A percentile compares a stretch with the other conserved stretches of the same genome.
phyloP scores from a whole-genome alignment of 257 asterid genomes.

The Scutellaria barbata region DNA sequence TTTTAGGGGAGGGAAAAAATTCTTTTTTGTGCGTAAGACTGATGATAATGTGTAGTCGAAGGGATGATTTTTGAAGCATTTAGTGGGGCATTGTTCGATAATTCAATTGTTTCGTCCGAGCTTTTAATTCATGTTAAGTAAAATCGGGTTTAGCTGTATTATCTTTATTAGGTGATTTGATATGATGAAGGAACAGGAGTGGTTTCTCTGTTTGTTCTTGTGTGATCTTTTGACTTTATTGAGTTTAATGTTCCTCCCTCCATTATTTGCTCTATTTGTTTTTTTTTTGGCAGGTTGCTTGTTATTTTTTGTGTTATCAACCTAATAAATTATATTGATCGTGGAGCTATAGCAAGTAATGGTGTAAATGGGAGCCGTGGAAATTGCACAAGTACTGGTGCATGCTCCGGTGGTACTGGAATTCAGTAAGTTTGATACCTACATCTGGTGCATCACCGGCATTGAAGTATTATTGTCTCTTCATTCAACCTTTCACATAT shows the following conservation, averaged over 20 bases:
- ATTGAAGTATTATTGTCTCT: not conserved
- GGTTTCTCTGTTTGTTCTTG: slow-evolving; percentile 1
- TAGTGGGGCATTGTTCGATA: slow-evolving; percentile 2
- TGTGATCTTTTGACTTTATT: not conserved
- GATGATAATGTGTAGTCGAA: slow-evolving; percentile 12
- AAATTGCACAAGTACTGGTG: slow-evolving; percentile 60
- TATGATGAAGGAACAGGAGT: slow-evolving; percentile 21
- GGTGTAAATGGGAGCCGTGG: slow-evolving; percentile 79
- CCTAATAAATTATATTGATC: slow-evolving; percentile 78
- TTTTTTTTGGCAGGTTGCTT: slow-evolving; percentile 61
- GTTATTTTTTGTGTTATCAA: slow-evolving; percentile 67
- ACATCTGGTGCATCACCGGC: not conserved
- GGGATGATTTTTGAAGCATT: slow-evolving; percentile 6
- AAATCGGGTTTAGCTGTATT: slow-evolving; percentile 15
- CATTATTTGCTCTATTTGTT: slow-evolving; percentile 21
- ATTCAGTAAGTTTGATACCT: slow-evolving; percentile 64
- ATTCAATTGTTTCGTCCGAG: not conserved
- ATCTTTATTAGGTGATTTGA: not conserved
- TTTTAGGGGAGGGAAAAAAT: not conserved
- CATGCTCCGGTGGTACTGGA: slow-evolving; percentile 70
- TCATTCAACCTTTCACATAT: not conserved
- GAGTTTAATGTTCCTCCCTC: slow-evolving; percentile 7
- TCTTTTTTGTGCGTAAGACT: not conserved
- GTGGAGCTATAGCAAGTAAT: slow-evolving; percentile 91
- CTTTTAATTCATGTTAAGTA: not conserved